Evolutionary conservation across 2,329 filamentous ascomycete genomes (phyloP).

Genomic region (Dactylellina drechsleri): DNA sequence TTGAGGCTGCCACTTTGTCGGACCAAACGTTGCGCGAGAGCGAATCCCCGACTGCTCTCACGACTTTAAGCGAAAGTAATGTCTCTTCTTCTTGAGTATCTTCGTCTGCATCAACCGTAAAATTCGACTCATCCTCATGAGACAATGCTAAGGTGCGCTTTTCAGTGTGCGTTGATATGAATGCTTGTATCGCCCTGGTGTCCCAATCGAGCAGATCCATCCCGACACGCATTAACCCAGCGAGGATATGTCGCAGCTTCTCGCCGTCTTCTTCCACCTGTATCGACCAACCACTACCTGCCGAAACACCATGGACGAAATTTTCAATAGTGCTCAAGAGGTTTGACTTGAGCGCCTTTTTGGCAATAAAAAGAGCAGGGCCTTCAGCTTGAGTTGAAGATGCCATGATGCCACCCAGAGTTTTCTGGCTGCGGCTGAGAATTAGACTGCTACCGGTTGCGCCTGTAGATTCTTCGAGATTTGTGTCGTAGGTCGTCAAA

Average conservation of each 20-base stretch:
- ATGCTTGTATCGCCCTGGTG: constrained; percentile 59
- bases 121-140: constrained; percentile 16
- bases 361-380: constrained; percentile 50
- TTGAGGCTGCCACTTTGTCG: constrained; percentile 67
- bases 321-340: constrained; percentile 56
- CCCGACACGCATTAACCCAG: constrained; percentile 60
- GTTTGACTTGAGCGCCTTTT: constrained; percentile 54
- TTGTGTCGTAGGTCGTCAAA: constrained; percentile 39
- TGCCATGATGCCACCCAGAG: constrained; percentile 53
- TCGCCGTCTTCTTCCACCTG: constrained; percentile 59
- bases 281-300: constrained; percentile 56
- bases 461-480: constrained; percentile 23
- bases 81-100: background rate
- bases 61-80: constrained; percentile 9
- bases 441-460: constrained; percentile 37
- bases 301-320: constrained; percentile 48
- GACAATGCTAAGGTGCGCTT: constrained; percentile 54
- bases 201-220: constrained; percentile 61
- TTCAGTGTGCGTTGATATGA: constrained; percentile 56
- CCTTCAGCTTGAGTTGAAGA: constrained; percentile 54
- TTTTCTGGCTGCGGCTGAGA: constrained; percentile 41
- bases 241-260: constrained; percentile 60
- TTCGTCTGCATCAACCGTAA: background rate
- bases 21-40: constrained; percentile 67
- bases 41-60: constrained; percentile 34